These are phyloP conservation scores for Hortaea sp. DNA, from an alignment of 2,329 filamentous ascomycete genomes.

Conservation along the genomic window DNA sequence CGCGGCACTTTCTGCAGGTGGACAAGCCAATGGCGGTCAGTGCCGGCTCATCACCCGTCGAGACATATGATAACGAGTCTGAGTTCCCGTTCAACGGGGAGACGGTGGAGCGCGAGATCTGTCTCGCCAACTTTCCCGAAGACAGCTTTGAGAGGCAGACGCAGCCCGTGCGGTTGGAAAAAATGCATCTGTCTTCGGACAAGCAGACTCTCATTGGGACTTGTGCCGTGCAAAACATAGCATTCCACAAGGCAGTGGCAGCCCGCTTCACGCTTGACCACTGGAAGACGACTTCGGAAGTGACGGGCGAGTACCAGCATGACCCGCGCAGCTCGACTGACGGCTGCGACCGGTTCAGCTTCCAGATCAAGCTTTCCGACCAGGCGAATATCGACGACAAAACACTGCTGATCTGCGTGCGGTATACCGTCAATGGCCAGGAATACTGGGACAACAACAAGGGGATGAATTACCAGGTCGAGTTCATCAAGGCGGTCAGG, in stretches of 20 bases:
- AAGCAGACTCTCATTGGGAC: constrained; percentile 79
- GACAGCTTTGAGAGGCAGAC: constrained; percentile 53
- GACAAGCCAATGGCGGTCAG: constrained; percentile 94
- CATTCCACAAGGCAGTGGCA: constrained; percentile 81
- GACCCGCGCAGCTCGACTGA: constrained; percentile 58
- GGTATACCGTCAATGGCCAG: constrained; percentile 71
- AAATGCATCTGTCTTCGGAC: constrained; percentile 76
- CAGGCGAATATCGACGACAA: constrained; percentile 85
- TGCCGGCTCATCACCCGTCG: constrained; percentile 81
- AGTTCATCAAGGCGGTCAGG: constrained; percentile 50
- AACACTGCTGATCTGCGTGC: constrained; percentile 83
- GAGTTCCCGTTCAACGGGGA: constrained; percentile 70
- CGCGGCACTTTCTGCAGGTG: constrained; percentile 88
- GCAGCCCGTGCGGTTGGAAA: constrained; percentile 68
- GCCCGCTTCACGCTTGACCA: constrained; percentile 94
- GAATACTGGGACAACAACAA: constrained; percentile 96
- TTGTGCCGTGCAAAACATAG: constrained; percentile 75
- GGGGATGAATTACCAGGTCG: constrained; percentile 80
- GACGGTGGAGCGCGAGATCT: constrained; percentile 75
- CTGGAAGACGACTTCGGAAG: constrained; percentile 97
- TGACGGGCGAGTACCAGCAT: constrained; percentile 75
- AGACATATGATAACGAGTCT: constrained; percentile 72
- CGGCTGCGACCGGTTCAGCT: constrained; percentile 80
- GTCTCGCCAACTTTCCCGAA: constrained; percentile 70
- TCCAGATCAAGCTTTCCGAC: constrained; percentile 87